Evolutionary conservation across 78 protist genomes (phyloP).

Genomic region (Dictyostelium capitatum): DNA sequence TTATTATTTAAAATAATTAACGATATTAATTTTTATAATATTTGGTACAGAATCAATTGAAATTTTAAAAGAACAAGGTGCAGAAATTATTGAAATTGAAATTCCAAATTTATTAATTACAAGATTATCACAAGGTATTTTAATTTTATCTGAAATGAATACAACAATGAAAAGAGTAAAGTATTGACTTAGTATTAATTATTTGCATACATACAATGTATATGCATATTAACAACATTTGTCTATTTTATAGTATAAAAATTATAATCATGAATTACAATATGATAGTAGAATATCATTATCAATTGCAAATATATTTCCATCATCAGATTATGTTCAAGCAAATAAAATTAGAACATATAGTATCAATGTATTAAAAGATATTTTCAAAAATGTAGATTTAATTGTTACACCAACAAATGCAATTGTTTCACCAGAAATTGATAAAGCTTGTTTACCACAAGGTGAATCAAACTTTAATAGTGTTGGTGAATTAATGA

Average conservation of each 20-base stretch:
- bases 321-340: slow-evolving; percentile 46
- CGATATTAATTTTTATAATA: neutral
- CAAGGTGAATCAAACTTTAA: slow-evolving; percentile 43
- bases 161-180: slow-evolving; percentile 66
- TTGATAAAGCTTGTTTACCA: slow-evolving; percentile 9
- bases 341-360: slow-evolving; percentile 39
- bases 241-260: neutral
- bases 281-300: slow-evolving; percentile 58
- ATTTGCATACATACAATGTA: too few species aligned
- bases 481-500: slow-evolving; percentile 58
- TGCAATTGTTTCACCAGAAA: slow-evolving; percentile 51
- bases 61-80: slow-evolving; percentile 68
- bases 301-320: slow-evolving; percentile 2
- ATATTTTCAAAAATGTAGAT: slow-evolving; percentile 57
- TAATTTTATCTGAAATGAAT: slow-evolving; percentile 73
- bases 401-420: slow-evolving; percentile 62
- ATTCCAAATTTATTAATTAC: slow-evolving; percentile 29
- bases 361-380: slow-evolving; percentile 21
- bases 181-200: too few species aligned
- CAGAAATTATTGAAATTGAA: slow-evolving; percentile 24
- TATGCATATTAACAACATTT: too few species aligned
- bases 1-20: neutral
- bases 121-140: slow-evolving; percentile 58
- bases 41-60: slow-evolving; percentile 12
- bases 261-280: slow-evolving; percentile 23